phyloP scores from a whole-genome alignment of 129 eudicot species.

The Dittrichia graveolens region DNA sequence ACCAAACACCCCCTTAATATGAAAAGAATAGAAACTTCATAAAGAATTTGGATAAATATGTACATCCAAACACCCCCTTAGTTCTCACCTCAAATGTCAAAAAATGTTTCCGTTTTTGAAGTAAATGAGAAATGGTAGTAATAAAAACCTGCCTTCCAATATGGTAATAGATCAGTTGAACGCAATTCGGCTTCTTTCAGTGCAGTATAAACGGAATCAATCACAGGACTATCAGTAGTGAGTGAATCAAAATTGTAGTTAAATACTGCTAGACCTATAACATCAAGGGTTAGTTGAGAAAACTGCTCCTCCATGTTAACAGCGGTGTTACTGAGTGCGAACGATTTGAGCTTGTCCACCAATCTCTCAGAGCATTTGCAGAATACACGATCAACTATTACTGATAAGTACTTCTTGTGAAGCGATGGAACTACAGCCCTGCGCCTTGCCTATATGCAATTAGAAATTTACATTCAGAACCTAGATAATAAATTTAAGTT shows the following conservation, averaged over 20 bases:
- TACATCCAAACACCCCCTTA: not conserved
- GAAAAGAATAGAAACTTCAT: not conserved
- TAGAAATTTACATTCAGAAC: slow-evolving; percentile 33
- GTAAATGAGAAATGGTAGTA: not conserved
- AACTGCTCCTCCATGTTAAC: slow-evolving; percentile 92
- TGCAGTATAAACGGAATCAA: slow-evolving; percentile 93
- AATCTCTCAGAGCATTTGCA: slow-evolving; percentile 83
- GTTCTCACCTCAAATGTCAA: slow-evolving; percentile 30
- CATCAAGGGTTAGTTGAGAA: slow-evolving; percentile 92
- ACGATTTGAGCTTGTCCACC: slow-evolving; percentile 75
- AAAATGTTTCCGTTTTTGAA: not conserved
- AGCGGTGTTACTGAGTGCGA: slow-evolving; percentile 53
- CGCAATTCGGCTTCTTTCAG: slow-evolving; percentile 94
- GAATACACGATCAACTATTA: slow-evolving; percentile 88
- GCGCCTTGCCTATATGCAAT: slow-evolving; percentile 81
- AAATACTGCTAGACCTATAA: slow-evolving; percentile 86
- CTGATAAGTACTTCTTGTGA: slow-evolving; percentile 89
- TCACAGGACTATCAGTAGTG: slow-evolving; percentile 86
- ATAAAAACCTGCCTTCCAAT: slow-evolving; percentile 80
- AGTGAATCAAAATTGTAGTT: slow-evolving; percentile 96
- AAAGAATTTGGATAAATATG: not conserved
- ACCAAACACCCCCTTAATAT: no score
- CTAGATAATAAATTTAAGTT: not conserved
- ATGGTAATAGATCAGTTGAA: slow-evolving; percentile 87
- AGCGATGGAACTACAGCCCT: slow-evolving; percentile 99